Evolutionary conservation across 352 stramenopile species (phyloP), one percentile per base, ranked within the genome.

Genomic region (Phytopythium helicoides): DNA sequence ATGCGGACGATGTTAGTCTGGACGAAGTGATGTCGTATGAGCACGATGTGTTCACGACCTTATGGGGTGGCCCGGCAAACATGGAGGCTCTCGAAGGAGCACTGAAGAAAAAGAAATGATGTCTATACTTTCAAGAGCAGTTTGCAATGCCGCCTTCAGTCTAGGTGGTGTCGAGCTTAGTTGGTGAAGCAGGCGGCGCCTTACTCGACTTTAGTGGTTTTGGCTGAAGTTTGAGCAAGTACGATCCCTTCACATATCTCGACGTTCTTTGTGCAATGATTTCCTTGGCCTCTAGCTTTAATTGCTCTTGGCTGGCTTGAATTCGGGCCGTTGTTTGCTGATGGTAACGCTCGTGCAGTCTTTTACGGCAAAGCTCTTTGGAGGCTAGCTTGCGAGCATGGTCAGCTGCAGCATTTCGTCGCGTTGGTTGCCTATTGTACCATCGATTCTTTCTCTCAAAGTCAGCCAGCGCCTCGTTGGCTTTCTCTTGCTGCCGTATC

Each of bases 51-150:
- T 93, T 93, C 54, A 75, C 67, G 33, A 71, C 67, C 11, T 62
- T 93, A 15, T 93, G 82, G 82, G 82, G 80, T 16, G 82, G 82
- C 8, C 78, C 80, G n/a, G 69, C 76, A 15, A 93, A 93, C 52
- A 57, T 89, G 10, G 60, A 75, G n/a, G 82, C 82, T 1, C 62
- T 93, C 4, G 68, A 86, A 42, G 58, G 53, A 11, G 65, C 71
- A 41, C 41, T 87, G 4, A 71, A 65, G 50, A 69, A 63, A 15
- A 74, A 72, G 28, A 33, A 33, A 33, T 33, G 28, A 33, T 33
- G 28, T 10, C 5, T 33, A 9, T 33, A 9, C 5, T 33, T 33
- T 9, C 28, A 33, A 33, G 28, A 5, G 28, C 28, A 33, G 28
- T n/a, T n/a, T n/a, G n/a, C 28, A 33, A 33, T 9, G 28, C 28